Evolutionary conservation across 345 rosid genomes (phyloP).

Genomic region (Aurinia saxatilis): DNA sequence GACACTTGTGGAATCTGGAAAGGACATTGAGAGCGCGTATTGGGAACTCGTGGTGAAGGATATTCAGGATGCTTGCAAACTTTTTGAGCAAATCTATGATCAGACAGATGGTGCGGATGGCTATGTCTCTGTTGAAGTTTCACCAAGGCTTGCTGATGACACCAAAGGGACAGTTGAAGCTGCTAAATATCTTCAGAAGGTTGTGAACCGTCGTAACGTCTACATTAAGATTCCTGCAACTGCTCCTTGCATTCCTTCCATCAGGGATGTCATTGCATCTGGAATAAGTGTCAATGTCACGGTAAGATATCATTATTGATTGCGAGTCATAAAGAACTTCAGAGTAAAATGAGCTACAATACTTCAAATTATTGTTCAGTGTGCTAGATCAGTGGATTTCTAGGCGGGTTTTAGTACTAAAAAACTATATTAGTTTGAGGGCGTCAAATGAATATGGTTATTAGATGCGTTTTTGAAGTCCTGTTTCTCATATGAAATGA

Average conservation of each 20-base stretch:
- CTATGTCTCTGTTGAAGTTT: slow-evolving; percentile 96
- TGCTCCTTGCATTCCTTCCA: slow-evolving; percentile 77
- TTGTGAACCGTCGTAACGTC: slow-evolving; percentile 74
- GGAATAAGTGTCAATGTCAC: slow-evolving; percentile 97
- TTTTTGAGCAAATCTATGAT: slow-evolving; percentile 89
- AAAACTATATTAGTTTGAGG: not conserved
- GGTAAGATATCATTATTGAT: slow-evolving; percentile 36
- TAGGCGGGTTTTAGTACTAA: not conserved
- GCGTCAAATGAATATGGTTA: not conserved
- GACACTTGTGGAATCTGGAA: slow-evolving; percentile 85
- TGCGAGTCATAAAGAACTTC: not conserved
- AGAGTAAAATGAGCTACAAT: not conserved
- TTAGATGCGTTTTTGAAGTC: not conserved
- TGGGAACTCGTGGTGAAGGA: slow-evolving; percentile 99
- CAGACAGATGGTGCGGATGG: slow-evolving; percentile 92
- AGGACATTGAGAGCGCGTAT: slow-evolving; percentile 78
- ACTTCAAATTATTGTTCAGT: not conserved
- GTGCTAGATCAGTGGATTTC: not conserved
- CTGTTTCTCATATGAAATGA: not conserved
- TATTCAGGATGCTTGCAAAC: slow-evolving; percentile 96
- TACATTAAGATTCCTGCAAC: slow-evolving; percentile 98
- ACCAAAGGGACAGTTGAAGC: slow-evolving; percentile 84
- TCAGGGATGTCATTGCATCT: slow-evolving; percentile 80
- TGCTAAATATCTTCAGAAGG: slow-evolving; percentile 81
- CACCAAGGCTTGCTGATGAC: slow-evolving; percentile 92